These are phyloP conservation scores for Saturnispora silvae DNA, from an alignment of 805 yeast species.

Conservation along the genomic window DNA sequence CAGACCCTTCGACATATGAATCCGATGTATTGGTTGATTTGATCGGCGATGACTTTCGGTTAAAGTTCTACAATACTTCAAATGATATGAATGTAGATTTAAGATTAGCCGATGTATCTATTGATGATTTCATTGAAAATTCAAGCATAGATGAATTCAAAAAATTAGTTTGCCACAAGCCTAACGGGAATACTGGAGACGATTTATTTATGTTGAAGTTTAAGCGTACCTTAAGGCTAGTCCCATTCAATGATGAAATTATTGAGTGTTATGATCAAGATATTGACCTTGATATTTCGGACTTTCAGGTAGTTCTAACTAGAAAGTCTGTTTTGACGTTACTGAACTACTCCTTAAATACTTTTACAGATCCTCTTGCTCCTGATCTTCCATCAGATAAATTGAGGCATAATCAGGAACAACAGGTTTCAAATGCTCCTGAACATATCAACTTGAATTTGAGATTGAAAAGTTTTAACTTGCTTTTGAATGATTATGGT, in stretches of 20 bases:
- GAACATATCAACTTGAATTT: conserved; percentile 64
- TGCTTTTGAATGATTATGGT: conserved; percentile 76
- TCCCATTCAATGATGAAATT: conserved; percentile 37
- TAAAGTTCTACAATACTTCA: conserved; percentile 50
- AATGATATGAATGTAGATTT: conserved; percentile 58
- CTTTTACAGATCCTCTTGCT: conserved; percentile 77
- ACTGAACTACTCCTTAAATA: conserved; percentile 70
- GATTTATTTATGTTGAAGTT: conserved; percentile 53
- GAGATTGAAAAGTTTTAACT: conserved; percentile 58
- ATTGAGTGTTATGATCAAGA: conserved; percentile 72
- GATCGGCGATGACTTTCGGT: conserved; percentile 50
- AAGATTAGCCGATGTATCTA: conserved; percentile 49
- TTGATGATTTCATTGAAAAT: conserved; percentile 66
- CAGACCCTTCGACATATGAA: conserved; percentile 45
- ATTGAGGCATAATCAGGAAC: conserved; percentile 55
- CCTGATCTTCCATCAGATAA: conserved; percentile 60
- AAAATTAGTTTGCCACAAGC: conserved; percentile 57
- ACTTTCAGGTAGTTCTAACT: conserved; percentile 63
- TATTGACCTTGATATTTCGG: conserved; percentile 62
- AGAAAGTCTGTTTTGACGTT: conserved; percentile 71
- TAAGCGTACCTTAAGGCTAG: conserved; percentile 48
- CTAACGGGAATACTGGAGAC: conserved; percentile 29
- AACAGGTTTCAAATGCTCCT: conserved; percentile 49
- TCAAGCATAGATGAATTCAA: conserved; percentile 54
- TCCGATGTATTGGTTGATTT: conserved; percentile 66